Percentiles rank a stretch among this genome's conserved stretches.
Conservation (phyloP, 2,329 filamentous ascomycete species). For the Cladorrhinum sp. region DNA sequence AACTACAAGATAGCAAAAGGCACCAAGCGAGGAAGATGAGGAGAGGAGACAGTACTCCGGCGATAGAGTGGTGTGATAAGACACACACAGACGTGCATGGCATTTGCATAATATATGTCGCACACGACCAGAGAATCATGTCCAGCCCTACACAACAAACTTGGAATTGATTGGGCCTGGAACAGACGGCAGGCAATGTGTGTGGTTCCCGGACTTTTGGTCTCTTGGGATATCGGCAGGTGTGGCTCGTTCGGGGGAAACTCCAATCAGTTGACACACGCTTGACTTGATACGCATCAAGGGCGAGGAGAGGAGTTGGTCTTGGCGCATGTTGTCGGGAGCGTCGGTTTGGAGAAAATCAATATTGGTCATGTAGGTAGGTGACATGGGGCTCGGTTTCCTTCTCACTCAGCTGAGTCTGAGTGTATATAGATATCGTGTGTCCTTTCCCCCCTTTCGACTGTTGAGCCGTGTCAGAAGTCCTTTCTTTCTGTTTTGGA, state of each 20-base stretch:
- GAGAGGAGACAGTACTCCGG: neutral
- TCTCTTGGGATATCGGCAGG: neutral
- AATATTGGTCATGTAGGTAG: neutral
- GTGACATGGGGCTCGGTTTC: neutral
- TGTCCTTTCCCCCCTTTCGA: neutral
- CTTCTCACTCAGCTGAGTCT: neutral
- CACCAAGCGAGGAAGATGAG: too few species aligned
- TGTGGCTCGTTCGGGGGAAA: neutral
- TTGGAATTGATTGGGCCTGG: too few species aligned
- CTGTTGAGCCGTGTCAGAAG: too few species aligned
- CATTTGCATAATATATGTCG: neutral
- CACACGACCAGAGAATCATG: neutral
- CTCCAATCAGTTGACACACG: too few species aligned
- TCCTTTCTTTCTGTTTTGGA: too few species aligned
- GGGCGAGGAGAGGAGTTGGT: too few species aligned
- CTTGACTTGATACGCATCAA: too few species aligned
- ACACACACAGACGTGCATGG: neutral
- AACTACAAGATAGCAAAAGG: too few species aligned
- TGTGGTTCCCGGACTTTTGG: neutral
- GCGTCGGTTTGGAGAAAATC: neutral
- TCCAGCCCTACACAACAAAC: neutral
- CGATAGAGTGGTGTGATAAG: neutral
- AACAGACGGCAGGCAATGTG: neutral
- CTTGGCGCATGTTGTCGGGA: too few species aligned
- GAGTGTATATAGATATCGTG: neutral